phyloP scores from a whole-genome alignment of 2,329 filamentous ascomycete species.

The Trichoderma hamatum region DNA sequence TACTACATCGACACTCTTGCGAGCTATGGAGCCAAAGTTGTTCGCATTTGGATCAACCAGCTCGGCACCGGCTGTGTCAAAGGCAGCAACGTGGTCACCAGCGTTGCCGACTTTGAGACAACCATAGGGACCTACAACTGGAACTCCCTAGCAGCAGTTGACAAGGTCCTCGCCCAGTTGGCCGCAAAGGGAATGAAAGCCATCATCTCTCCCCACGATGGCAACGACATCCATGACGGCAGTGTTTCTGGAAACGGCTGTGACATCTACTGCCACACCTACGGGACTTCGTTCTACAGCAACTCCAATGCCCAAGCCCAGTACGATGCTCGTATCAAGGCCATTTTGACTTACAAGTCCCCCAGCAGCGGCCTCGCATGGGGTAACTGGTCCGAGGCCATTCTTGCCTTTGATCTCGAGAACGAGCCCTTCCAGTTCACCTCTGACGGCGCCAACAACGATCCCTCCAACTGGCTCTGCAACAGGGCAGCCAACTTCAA shows the following conservation, averaged over 20 bases:
- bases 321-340: conserved; percentile 37
- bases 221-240: conserved; percentile 22
- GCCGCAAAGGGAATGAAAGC: conserved; percentile 28
- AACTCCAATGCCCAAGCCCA: conserved; percentile 36
- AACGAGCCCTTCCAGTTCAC: conserved; percentile 38
- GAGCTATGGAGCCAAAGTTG: conserved; percentile 28
- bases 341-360: conserved; percentile 40
- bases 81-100: conserved; percentile 28
- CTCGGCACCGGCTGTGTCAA: conserved; percentile 27
- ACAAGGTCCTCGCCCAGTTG: conserved; percentile 26
- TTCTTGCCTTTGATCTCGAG: conserved; percentile 41
- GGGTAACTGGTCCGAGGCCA: conserved; percentile 40
- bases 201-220: conserved; percentile 30
- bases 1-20: conserved; percentile 29
- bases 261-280: conserved; percentile 29
- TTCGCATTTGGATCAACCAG: conserved; percentile 30
- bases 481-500: conserved; percentile 34
- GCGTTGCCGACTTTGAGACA: conserved; percentile 27
- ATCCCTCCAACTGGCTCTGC: conserved; percentile 37
- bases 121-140: conserved; percentile 31
- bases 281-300: conserved; percentile 36
- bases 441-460: background rate
- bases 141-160: conserved; percentile 25
- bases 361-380: conserved; percentile 37
- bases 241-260: background rate